These are phyloP conservation scores for Yamadazyma diddensiae DNA, from an alignment of 1,139 yeast genomes.

Conservation along the genomic window DNA sequence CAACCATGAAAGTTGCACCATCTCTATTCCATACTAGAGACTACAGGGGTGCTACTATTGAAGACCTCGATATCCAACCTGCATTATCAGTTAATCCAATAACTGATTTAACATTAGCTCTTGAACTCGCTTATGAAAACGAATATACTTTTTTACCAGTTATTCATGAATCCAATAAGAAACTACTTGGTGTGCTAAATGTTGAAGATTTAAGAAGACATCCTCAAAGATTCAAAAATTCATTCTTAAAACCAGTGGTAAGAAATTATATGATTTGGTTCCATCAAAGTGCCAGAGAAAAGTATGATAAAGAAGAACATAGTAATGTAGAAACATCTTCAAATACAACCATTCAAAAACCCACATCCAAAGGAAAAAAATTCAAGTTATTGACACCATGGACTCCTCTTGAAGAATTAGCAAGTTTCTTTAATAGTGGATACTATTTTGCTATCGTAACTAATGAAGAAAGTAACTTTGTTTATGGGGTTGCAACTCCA, in stretches of 20 bases:
- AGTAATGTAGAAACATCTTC: constrained; percentile 8
- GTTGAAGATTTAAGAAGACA: constrained; percentile 41
- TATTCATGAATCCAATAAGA: constrained; percentile 46
- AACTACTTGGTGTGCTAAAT: constrained; percentile 55
- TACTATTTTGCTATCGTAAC: constrained; percentile 59
- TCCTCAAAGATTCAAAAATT: constrained; percentile 21
- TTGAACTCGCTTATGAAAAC: constrained; percentile 52
- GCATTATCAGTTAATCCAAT: constrained; percentile 56
- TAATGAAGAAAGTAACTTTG: constrained; percentile 52
- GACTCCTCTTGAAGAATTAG: constrained; percentile 57
- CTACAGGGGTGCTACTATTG: constrained; percentile 55
- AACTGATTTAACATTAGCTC: constrained; percentile 47
- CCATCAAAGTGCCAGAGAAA: constrained; percentile 33
- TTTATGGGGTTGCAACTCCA: constrained; percentile 64
- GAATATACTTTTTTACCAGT: constrained; percentile 60
- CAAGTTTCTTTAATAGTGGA: constrained; percentile 48
- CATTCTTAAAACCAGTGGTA: constrained; percentile 28
- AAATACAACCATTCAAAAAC: constrained; percentile 26
- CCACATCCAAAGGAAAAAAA: constrained; percentile 27
- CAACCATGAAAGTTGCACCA: constrained; percentile 8
- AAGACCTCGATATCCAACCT: constrained; percentile 61
- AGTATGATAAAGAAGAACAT: constrained; percentile 23
- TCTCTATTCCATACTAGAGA: constrained; percentile 33
- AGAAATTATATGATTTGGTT: constrained; percentile 46
- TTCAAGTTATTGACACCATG: constrained; percentile 51